Evolutionary conservation across 768 basidiomycete species (phyloP), one percentile per base, ranked within the genome.

Genomic region (Macrocybe gigantea): DNA sequence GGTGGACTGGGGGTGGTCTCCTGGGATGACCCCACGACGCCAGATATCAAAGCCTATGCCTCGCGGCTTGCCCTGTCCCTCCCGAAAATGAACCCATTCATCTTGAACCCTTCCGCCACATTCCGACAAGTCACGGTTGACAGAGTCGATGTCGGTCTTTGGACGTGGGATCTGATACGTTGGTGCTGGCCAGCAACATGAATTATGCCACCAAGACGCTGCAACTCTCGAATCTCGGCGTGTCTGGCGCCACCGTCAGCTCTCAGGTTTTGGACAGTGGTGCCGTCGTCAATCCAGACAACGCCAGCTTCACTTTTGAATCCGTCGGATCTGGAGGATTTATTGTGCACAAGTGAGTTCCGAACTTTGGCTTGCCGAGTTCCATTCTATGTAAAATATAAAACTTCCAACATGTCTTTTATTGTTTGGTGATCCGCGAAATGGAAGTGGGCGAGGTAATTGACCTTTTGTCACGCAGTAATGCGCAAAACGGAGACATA

Each of bases 1-100:
- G 84, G 87, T 5, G 83, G 70, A 1, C 60, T 80, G 5, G 83
- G 82, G 66, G 74, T 81, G 1, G 63, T 75, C 13, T 71, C 77
- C 31, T 78, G 81, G 80, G 62, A 62, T 38, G 79, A 83, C 57
- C 80, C 80, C 0, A 79, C 75, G 0, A 53, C 73, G 0, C 45
- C 66, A 4, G 74, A 79, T 35, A 79, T 83, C 64, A 79, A 82
- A 58, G 55, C 63, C 1, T 70, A 73, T 4, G 70, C 78, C 1
- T 82, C 80, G 0, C 53, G 58, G 4, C 68, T 82, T 10, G 80
- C 79, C 3, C 56, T 60, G 6, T 63, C 75, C 7, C 54, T 79
- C 10, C 67, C 70, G 2, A 63, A 63, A 13, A 73, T 81, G 57
- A 71, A 67, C 0, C 62, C 70, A 0, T 79, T 71, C 61, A 66